phyloP scores from a whole-genome alignment of 441 rosid species.

The Gossypium davidsonii region DNA sequence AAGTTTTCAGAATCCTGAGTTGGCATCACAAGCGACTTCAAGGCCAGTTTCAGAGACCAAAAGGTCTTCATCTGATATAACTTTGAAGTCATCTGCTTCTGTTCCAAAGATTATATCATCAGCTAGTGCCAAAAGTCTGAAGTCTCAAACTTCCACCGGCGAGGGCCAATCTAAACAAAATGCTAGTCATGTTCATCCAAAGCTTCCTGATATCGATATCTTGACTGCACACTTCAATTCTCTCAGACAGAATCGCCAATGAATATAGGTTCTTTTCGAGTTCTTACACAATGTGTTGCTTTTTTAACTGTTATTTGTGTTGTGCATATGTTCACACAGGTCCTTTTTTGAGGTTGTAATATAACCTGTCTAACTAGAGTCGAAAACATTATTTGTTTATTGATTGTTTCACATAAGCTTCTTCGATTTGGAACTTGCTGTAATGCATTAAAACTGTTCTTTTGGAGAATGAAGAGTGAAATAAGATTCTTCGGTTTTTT shows the following conservation, averaged over 20 bases:
- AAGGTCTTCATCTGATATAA: constrained; percentile 21
- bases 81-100: constrained; percentile 22
- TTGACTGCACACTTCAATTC: constrained; percentile 52
- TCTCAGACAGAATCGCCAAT: constrained; percentile 45
- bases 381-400: neutral
- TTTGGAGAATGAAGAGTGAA: neutral
- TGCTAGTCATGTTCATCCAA: constrained; percentile 89
- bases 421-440: constrained; percentile 1
- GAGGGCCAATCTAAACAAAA: constrained; percentile 30
- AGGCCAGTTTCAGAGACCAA: constrained; percentile 27
- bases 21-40: constrained; percentile 29
- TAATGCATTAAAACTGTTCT: neutral
- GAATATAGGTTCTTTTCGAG: constrained; percentile 16
- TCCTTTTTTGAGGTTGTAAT: neutral
- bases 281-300: neutral
- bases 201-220: constrained; percentile 76
- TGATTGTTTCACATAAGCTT: neutral
- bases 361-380: neutral
- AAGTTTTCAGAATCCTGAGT: constrained; percentile 19
- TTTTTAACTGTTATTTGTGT: neutral
- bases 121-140: constrained; percentile 19
- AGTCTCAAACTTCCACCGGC: constrained; percentile 20
- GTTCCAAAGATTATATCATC: constrained; percentile 21
- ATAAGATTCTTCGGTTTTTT: neutral
- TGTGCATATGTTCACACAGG: constrained; percentile 3